These are phyloP conservation scores for Lichtheimia corymbifera DNA, from an alignment of 371 early-diverging fungal genomes.

Conservation along the genomic window DNA sequence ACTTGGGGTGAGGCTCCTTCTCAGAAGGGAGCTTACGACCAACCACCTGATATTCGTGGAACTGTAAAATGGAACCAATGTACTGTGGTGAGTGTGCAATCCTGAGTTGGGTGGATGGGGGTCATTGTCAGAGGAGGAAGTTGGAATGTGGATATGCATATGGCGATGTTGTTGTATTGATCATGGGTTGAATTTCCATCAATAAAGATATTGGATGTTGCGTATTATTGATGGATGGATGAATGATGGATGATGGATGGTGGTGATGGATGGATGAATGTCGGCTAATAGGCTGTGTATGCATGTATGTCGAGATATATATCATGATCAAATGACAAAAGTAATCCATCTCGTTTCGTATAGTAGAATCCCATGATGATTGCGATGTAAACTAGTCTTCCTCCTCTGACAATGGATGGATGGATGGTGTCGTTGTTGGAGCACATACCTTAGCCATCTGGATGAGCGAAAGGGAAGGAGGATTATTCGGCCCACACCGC, in stretches of 20 bases:
- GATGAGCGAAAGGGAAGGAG: slow-evolving; percentile 5
- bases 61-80: slow-evolving; percentile 27
- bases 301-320: not conserved
- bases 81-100: too few species aligned
- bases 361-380: not conserved
- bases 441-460: slow-evolving; percentile 12
- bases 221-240: not conserved
- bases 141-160: not conserved
- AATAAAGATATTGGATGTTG: not conserved
- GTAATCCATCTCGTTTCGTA: not conserved
- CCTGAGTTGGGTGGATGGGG: too few species aligned
- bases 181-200: not conserved
- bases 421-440: not conserved
- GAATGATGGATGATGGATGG: not conserved
- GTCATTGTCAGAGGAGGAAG: not conserved
- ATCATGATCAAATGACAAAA: not conserved
- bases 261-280: slow-evolving; percentile 13
- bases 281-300: not conserved
- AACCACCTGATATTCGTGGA: slow-evolving; percentile 83
- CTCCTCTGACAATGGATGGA: slow-evolving; percentile 4
- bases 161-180: not conserved
- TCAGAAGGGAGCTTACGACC: slow-evolving; percentile 95
- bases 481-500: too few species aligned
- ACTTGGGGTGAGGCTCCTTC: slow-evolving; percentile 92
- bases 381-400: not conserved